Conservation (phyloP, 1,284 basidiomycete species). For the Laetiporus sulphureus region DNA sequence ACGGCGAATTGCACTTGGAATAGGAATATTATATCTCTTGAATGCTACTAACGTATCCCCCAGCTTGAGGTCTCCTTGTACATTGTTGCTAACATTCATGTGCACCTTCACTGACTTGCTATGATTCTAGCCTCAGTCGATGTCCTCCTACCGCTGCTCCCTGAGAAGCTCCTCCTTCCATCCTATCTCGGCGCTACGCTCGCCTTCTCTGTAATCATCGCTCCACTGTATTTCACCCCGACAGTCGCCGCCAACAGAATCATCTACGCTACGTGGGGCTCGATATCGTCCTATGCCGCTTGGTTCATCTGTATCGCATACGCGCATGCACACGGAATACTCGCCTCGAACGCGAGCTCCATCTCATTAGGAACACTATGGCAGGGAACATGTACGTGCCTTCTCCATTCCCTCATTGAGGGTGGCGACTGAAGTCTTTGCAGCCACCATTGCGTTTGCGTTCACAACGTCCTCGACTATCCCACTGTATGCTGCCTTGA, state of each 20-base stretch:
- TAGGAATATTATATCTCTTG: too few relatives aligned
- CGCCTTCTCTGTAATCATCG: slow-evolving; percentile 35
- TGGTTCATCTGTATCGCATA: slow-evolving; percentile 52
- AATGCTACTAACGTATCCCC: too few relatives aligned
- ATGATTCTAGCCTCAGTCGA: slow-evolving; percentile 42
- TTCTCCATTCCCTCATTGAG: neutral
- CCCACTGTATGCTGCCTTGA: slow-evolving; percentile 55
- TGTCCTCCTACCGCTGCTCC: slow-evolving; percentile 38
- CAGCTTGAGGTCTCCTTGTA: too few relatives aligned
- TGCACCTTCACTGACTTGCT: too few relatives aligned
- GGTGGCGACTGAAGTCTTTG: neutral
- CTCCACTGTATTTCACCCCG: slow-evolving; percentile 45
- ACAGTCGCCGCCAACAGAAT: slow-evolving; percentile 47
- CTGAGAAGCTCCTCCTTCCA: slow-evolving; percentile 24
- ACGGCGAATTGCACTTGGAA: too few relatives aligned
- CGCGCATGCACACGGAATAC: slow-evolving; percentile 39
- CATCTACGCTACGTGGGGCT: slow-evolving; percentile 49
- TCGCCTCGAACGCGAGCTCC: slow-evolving; percentile 31
- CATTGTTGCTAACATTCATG: too few relatives aligned
- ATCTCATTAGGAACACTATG: slow-evolving; percentile 44
- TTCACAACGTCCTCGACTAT: slow-evolving; percentile 60
- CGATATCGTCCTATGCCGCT: slow-evolving; percentile 46
- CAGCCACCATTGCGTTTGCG: slow-evolving; percentile 52
- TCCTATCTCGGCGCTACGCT: slow-evolving; percentile 31
- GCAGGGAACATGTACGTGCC: slow-evolving; percentile 54